Base-by-base conservation (phyloP, 2,329 filamentous ascomycete genomes). In the Cadophora luteo-olivacea region DNA sequence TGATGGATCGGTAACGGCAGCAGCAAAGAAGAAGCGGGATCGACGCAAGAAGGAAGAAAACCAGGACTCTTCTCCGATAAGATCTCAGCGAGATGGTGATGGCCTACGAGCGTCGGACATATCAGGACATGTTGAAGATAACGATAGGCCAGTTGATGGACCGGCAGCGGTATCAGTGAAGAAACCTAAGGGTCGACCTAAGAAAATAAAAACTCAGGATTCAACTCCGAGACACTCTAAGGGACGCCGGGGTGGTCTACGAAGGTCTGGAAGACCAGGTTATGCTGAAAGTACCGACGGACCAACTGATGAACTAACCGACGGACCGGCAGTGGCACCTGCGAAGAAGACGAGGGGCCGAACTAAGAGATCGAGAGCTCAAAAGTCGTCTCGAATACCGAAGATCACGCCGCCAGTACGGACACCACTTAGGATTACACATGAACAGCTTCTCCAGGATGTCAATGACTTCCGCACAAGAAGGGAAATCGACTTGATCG, bases 211-310 rank as follows among this genome's bases (percentile, higher is more conserved):
- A 22, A 22, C 45, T 22, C 45, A 22, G 45, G 45, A 22, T 5
- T 49, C 45, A 6, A 22, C 45, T n/a, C 45, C 29, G 29, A 29
- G 29, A 29, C 3, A 29, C 3, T 29, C 29, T 29, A 3, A 29
- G 29, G 3, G 29, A 29, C 3, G 29, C 29, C 67, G 64, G 66
- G 64, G 67, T 60, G 69, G 69, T 3, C 22, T 58, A 32, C 66
- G 57, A n/a, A 54, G 64, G 29, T 38, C 64, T 11, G 52, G 58
- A 7, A 48, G 55, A 6, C 64, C 54, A 48, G 16, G 41, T 19
- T 33, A 32, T 12, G 57, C 61, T 6, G 19, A 54, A 32, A 24
- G 6, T 22, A 8, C 5, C 2, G 45, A 19, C 19, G 11, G n/a
- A 22, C 12, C 12, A 45, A 14, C 14, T 29, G 29, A 29, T 29